Conservation (phyloP, 2,329 filamentous ascomycete species). For the Aureobasidium mangrovei region DNA sequence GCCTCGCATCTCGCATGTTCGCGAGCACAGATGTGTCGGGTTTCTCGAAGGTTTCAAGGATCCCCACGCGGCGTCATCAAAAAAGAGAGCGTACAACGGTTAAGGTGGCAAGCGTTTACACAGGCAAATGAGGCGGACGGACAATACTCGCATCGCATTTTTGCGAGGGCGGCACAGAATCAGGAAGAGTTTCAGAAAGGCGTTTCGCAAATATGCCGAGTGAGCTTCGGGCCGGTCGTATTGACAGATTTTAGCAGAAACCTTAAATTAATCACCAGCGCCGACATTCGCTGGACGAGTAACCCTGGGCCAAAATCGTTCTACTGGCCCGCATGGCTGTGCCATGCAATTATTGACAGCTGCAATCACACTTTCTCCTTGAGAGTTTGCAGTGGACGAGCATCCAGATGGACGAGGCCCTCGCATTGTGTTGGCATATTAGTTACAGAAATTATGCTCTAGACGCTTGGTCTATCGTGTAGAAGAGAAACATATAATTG, state of each 20-base stretch:
- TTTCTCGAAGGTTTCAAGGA: neutral
- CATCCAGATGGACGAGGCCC: neutral
- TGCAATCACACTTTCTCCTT: neutral
- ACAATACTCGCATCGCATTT: neutral
- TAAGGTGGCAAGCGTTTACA: neutral
- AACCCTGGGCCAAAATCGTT: neutral
- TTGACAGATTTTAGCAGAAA: neutral
- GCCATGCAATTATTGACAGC: too few species aligned
- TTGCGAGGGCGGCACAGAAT: neutral
- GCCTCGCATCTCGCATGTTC: neutral
- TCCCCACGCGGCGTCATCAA: neutral
- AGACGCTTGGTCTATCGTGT: too few species aligned
- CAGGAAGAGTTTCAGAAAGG: slow-evolving; percentile 7
- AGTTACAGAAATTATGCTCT: too few species aligned
- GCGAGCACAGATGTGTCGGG: neutral
- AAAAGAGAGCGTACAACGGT: neutral
- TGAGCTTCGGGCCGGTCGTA: neutral
- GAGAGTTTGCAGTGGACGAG: neutral
- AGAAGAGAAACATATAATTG: too few species aligned
- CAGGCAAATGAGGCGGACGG: neutral
- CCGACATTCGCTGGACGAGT: neutral
- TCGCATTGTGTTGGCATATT: neutral
- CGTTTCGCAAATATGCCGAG: neutral
- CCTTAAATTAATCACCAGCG: neutral
- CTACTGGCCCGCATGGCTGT: neutral